These are phyloP conservation scores for Leccinum solheimii DNA, from an alignment of 1,284 basidiomycete genomes.

Conservation along the genomic window DNA sequence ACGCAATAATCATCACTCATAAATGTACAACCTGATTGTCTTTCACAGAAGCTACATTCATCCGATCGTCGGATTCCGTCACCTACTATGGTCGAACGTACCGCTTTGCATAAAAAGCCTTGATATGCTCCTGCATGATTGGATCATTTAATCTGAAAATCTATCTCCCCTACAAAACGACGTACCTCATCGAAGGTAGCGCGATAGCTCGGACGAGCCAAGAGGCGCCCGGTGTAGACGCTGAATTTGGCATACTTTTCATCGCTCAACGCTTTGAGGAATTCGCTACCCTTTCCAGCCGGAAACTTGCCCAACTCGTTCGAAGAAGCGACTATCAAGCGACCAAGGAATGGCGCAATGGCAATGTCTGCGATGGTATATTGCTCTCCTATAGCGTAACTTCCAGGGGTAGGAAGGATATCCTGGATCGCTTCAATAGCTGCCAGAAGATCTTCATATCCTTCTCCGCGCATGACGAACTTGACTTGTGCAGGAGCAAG, in stretches of 20 bases:
- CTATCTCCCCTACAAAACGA: neutral
- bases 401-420: conserved; percentile 41
- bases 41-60: neutral
- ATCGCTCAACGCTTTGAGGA: conserved; percentile 26
- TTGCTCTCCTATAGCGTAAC: conserved; percentile 45
- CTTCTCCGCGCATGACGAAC: conserved; percentile 42
- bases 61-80: neutral
- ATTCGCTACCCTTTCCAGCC: conserved; percentile 30
- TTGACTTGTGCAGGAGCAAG: conserved; percentile 40
- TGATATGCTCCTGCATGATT: conserved; percentile 15
- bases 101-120: neutral
- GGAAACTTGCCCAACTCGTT: conserved; percentile 37
- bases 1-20: neutral
- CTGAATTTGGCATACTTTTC: conserved; percentile 33
- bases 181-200: conserved; percentile 37
- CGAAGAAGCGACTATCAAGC: conserved; percentile 25
- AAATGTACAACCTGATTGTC: neutral
- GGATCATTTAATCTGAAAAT: neutral
- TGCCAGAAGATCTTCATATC: conserved; percentile 41
- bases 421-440: conserved; percentile 45
- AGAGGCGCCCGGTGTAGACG: conserved; percentile 32
- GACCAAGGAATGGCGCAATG: conserved; percentile 38
- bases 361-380: conserved; percentile 39
- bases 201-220: conserved; percentile 31
- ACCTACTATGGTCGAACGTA: conserved; percentile 7